Evolutionary conservation across 192 early-diverging fungal species (phyloP).

Genomic region (Spizellomyces sp.): DNA sequence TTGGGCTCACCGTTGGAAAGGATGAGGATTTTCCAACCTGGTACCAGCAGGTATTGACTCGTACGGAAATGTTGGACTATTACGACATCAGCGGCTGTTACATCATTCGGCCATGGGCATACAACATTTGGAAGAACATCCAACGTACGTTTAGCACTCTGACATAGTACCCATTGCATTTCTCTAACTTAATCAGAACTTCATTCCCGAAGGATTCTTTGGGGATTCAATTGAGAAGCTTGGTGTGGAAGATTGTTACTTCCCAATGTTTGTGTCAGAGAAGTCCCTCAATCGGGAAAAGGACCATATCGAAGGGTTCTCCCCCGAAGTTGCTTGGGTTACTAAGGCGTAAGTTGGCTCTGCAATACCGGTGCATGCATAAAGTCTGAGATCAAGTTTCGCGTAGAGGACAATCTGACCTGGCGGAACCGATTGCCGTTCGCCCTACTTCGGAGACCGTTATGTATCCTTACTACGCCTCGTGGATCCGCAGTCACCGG

Average conservation of each 20-base stretch:
- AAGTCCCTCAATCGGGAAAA: slow-evolving; percentile 91
- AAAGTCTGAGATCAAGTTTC: too few relatives aligned
- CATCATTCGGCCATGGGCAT: slow-evolving; percentile 94
- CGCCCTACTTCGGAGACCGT: slow-evolving; percentile 99
- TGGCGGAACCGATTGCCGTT: slow-evolving; percentile 97
- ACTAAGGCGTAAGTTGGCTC: slow-evolving; percentile 71
- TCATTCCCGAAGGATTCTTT: slow-evolving; percentile 91
- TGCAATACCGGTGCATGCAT: too few relatives aligned
- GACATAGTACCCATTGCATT: too few relatives aligned
- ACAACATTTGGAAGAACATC: slow-evolving; percentile 97
- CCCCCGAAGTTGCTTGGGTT: slow-evolving; percentile 99
- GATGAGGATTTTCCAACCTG: slow-evolving; percentile 89
- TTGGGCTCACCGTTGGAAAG: slow-evolving; percentile 88
- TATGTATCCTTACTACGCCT: slow-evolving; percentile 99
- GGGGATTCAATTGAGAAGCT: slow-evolving; percentile 84
- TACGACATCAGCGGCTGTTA: slow-evolving; percentile 99
- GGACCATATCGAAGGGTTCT: slow-evolving; percentile 99
- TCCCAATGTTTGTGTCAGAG: slow-evolving; percentile 98
- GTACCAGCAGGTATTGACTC: slow-evolving; percentile 87
- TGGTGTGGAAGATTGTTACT: slow-evolving; percentile 97
- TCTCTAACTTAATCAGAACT: background rate
- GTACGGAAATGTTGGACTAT: slow-evolving; percentile 97
- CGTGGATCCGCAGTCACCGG: slow-evolving; percentile 97
- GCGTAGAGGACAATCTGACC: slow-evolving; percentile 74
- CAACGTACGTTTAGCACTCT: too few relatives aligned